phyloP scores from a whole-genome alignment of 2,329 filamentous ascomycete species.

The Shiraia sp. region DNA sequence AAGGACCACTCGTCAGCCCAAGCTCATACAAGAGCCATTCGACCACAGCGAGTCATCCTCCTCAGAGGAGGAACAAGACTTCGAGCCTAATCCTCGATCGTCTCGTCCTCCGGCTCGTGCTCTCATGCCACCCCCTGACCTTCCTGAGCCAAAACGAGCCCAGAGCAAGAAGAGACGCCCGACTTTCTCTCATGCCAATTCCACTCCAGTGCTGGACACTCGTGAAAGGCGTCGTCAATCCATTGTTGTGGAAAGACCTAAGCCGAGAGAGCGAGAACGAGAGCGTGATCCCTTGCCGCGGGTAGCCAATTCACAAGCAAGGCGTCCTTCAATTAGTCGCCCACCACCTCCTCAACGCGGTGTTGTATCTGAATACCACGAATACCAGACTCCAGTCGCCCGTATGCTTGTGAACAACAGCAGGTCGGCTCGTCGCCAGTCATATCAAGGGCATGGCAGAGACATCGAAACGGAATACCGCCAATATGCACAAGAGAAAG shows the following conservation, averaged over 20 bases:
- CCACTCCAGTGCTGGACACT: conserved; percentile 20
- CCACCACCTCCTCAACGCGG: conserved; percentile 42
- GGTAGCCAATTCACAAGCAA: conserved; percentile 23
- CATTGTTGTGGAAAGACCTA: conserved; percentile 16
- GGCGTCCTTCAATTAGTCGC: conserved; percentile 29
- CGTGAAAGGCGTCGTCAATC: conserved; percentile 15
- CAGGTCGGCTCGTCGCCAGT: conserved; percentile 29
- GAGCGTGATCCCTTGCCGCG: conserved; percentile 14
- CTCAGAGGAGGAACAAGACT: conserved; percentile 12
- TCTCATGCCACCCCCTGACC: conserved; percentile 31
- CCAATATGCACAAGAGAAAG: conserved; percentile 6
- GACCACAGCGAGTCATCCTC: too few relatives aligned
- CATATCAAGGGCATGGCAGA: conserved; percentile 25
- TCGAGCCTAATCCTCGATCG: conserved; percentile 1
- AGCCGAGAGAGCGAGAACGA: conserved; percentile 18
- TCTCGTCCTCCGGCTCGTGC: conserved; percentile 11
- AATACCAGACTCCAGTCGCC: conserved; percentile 27
- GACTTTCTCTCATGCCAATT: conserved; percentile 28
- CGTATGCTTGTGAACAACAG: conserved; percentile 34
- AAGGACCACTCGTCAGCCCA: neutral
- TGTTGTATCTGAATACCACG: conserved; percentile 33
- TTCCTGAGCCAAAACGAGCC: conserved; percentile 15
- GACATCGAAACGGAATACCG: conserved; percentile 17
- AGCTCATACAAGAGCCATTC: neutral
- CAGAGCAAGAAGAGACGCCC: conserved; percentile 25